Conservation (phyloP, 2,329 filamentous ascomycete genomes). For the Aspergillus luchuensis region DNA sequence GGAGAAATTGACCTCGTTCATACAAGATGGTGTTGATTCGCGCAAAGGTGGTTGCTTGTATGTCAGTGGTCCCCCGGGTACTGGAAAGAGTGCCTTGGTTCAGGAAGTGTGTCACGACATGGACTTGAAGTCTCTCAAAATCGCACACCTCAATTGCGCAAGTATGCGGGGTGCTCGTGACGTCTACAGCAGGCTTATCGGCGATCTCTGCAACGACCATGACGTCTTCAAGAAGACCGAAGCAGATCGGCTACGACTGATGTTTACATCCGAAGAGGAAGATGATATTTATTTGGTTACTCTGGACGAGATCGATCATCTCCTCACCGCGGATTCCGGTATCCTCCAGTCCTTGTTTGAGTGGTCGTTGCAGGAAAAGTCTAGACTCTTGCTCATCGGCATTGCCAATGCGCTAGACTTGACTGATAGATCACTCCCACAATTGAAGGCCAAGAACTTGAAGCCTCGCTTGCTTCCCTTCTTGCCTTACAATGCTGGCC, state of each 20-base stretch:
- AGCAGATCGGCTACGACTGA: slow-evolving; percentile 65
- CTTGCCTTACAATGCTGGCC: slow-evolving; percentile 82
- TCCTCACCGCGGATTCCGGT: slow-evolving; percentile 84
- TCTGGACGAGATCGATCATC: slow-evolving; percentile 92
- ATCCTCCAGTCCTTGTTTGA: slow-evolving; percentile 94
- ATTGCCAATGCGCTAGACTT: slow-evolving; percentile 96
- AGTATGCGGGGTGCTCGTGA: slow-evolving; percentile 88
- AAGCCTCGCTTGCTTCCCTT: slow-evolving; percentile 90
- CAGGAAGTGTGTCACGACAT: slow-evolving; percentile 71
- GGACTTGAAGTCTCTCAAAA: slow-evolving; percentile 58
- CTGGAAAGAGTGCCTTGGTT: slow-evolving; percentile 94
- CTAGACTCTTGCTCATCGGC: slow-evolving; percentile 79
- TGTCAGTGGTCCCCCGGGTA: slow-evolving; percentile 92
- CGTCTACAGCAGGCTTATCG: slow-evolving; percentile 76
- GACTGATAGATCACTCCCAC: slow-evolving; percentile 90
- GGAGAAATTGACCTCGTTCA: slow-evolving; percentile 68
- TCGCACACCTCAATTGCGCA: slow-evolving; percentile 93
- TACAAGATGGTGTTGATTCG: slow-evolving; percentile 63
- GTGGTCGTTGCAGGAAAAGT: slow-evolving; percentile 83
- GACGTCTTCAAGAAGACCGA: slow-evolving; percentile 68
- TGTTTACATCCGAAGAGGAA: slow-evolving; percentile 60
- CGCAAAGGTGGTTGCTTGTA: slow-evolving; percentile 80
- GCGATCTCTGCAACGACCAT: slow-evolving; percentile 65
- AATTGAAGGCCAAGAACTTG: slow-evolving; percentile 87
- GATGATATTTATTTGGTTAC: slow-evolving; percentile 73